These are phyloP conservation scores for Hygrophorus pudorinus DNA, from an alignment of 768 basidiomycete species.

Conservation along the genomic window DNA sequence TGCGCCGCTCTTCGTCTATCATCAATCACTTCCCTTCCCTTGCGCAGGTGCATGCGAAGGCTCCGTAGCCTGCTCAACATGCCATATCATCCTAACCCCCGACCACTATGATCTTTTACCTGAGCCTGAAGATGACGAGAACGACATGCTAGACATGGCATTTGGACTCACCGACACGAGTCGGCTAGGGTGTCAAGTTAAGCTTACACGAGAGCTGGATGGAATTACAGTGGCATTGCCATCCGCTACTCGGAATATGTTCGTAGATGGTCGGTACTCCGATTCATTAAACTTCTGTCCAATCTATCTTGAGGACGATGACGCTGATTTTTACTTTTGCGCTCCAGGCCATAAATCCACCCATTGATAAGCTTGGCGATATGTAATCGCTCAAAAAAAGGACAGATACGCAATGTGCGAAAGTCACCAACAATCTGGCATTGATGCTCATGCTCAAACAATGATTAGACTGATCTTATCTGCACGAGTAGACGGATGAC, in stretches of 20 bases:
- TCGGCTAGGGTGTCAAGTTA: conserved; percentile 66
- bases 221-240: conserved; percentile 82
- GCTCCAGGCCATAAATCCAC: too few relatives aligned
- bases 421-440: background rate
- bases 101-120: conserved; percentile 81
- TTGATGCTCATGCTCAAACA: too few relatives aligned
- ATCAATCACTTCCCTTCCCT: background rate
- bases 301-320: background rate
- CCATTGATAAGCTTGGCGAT: too few relatives aligned
- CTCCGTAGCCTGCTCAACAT: conserved; percentile 94
- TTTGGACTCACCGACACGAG: conserved; percentile 95
- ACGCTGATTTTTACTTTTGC: too few relatives aligned
- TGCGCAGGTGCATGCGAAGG: conserved; percentile 90
- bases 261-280: conserved; percentile 72
- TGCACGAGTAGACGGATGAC: background rate
- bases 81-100: conserved; percentile 80
- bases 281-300: background rate
- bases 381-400: background rate
- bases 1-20: conserved; percentile 12
- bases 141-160: conserved; percentile 97
- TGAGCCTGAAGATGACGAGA: conserved; percentile 96
- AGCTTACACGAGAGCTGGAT: conserved; percentile 72
- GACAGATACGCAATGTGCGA: background rate
- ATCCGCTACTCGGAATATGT: conserved; percentile 93
- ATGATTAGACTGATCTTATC: too few relatives aligned